phyloP scores from a whole-genome alignment of 306 rosid genomes.

The Notholithocarpus densiflorus region DNA sequence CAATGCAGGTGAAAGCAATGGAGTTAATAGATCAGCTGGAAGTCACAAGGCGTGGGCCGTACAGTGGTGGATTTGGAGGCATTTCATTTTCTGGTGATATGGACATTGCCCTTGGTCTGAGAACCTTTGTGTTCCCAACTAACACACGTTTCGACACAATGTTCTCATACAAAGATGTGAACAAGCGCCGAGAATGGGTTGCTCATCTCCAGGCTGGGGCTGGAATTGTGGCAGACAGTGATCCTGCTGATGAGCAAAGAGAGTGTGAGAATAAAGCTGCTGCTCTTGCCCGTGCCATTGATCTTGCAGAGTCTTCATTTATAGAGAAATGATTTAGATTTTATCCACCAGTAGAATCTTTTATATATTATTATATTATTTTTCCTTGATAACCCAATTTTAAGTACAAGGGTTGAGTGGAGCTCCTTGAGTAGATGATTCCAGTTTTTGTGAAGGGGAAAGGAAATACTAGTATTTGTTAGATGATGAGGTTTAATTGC shows the following conservation, averaged over 20 bases:
- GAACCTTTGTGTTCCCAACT: constrained; percentile 88
- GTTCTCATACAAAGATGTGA: constrained; percentile 76
- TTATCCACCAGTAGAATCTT: neutral
- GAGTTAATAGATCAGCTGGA: constrained; percentile 93
- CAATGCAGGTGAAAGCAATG: constrained; percentile 92
- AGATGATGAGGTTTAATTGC: too few relatives aligned
- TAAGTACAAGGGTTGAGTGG: neutral
- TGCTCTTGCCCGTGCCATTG: constrained; percentile 90
- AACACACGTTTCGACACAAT: constrained; percentile 69
- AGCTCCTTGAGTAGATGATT: too few relatives aligned
- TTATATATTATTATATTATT: neutral
- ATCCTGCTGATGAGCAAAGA: constrained; percentile 82
- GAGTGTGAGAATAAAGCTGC: constrained; percentile 99
- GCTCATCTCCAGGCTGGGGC: constrained; percentile 98
- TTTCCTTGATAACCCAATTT: neutral
- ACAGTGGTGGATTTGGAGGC: constrained; percentile 96
- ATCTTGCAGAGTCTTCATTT: constrained; percentile 91
- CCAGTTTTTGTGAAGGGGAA: too few relatives aligned
- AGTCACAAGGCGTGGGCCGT: constrained; percentile 88
- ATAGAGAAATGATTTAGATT: constrained; percentile 37
- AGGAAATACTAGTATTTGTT: too few relatives aligned
- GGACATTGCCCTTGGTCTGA: constrained; percentile 91
- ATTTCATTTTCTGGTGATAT: constrained; percentile 81
- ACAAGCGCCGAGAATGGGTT: constrained; percentile 79
- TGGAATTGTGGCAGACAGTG: constrained; percentile 93